Base-by-base conservation (phyloP, 352 stramenopile species). In the Blastocystis sp. region DNA sequence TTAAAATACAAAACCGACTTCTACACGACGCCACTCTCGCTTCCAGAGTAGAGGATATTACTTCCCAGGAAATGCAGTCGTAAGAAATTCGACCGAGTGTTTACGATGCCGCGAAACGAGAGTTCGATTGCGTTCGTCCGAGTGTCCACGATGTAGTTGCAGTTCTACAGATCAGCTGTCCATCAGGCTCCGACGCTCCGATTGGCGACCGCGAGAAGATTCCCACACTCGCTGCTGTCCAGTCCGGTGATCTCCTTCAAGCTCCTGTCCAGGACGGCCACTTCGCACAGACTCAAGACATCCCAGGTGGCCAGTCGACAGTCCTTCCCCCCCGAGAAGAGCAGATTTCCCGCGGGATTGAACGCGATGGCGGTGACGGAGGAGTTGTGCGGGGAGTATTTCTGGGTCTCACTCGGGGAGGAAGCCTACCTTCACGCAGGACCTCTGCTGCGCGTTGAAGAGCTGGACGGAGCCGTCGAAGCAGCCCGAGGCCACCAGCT, bases 31-130 rank as follows among this genome's bases (percentile, higher is more conserved):
- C 70, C 70, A n/a, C 8, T 62, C 55, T 80, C 70, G 50, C 55
- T 80, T 62, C 70, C 70, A 13, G 70, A 80, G 70, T 80, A 80
- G 23, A 80, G 15, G n/a, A 63, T 50, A 50, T 66, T 54, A 64
- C 64, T 53, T 29, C 50, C 50, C 13, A 62, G n/a, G 50, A 80
- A 80, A 47, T 80, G 70, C 1, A 80, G 20, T 37, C 70, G 70
- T 8, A 80, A 47, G n/a, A 80, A 80, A 41, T 62, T 80, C 45
- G 70, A 80, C n/a, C 70, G 70, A 15, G 43, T 80, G 43, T 80
- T 80, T 53, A 80, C 64, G 7, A 80, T 47, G 26, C 70, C 70
- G 20, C 70, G 70, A 26, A 80, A 80, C 8, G 70, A 29, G 45
- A 80, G 18, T 64, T 80, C 70, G 37, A 80, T 54, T 1, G n/a